These are phyloP conservation scores for Rhodotorula sp. DNA, from an alignment of 1,284 basidiomycete species.

Conservation along the genomic window DNA sequence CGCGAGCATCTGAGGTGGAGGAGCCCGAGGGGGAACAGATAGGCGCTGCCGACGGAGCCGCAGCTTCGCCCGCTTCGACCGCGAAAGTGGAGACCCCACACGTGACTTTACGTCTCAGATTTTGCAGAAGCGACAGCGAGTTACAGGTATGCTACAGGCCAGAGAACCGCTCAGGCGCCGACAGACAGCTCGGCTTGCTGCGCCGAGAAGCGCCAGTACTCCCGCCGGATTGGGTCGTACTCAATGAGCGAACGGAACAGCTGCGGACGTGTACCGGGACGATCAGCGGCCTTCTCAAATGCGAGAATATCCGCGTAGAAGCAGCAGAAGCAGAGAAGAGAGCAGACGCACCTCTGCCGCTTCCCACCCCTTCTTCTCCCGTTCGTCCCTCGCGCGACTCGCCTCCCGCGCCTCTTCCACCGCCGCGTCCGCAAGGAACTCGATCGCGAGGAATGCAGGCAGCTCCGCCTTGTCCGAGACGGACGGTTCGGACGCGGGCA, in stretches of 20 bases:
- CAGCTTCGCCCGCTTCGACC: too few species aligned
- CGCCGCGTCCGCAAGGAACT: conserved; percentile 80
- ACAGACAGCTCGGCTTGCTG: conserved; percentile 9
- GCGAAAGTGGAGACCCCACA: too few species aligned
- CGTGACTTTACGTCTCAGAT: too few species aligned
- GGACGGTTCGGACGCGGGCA: conserved; percentile 46
- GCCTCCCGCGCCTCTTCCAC: conserved; percentile 55
- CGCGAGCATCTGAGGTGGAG: not conserved
- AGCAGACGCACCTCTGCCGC: conserved; percentile 30
- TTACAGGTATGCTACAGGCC: not conserved
- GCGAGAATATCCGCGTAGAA: too few species aligned
- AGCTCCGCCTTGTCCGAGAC: conserved; percentile 59
- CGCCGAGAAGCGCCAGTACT: conserved; percentile 32
- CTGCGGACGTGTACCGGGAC: not conserved
- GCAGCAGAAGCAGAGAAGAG: too few species aligned
- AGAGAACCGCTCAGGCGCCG: not conserved
- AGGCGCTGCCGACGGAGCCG: not conserved
- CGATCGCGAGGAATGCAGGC: conserved; percentile 74
- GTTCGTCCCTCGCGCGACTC: not conserved
- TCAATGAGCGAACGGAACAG: conserved; percentile 34
- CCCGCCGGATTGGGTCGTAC: conserved; percentile 39
- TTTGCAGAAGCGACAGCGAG: too few species aligned
- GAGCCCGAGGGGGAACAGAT: not conserved
- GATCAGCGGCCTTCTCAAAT: too few species aligned
- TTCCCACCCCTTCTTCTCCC: conserved; percentile 24